These are phyloP conservation scores for Ophiostoma himal-ulmi DNA, from an alignment of 2,329 filamentous ascomycete species.

Conservation along the genomic window DNA sequence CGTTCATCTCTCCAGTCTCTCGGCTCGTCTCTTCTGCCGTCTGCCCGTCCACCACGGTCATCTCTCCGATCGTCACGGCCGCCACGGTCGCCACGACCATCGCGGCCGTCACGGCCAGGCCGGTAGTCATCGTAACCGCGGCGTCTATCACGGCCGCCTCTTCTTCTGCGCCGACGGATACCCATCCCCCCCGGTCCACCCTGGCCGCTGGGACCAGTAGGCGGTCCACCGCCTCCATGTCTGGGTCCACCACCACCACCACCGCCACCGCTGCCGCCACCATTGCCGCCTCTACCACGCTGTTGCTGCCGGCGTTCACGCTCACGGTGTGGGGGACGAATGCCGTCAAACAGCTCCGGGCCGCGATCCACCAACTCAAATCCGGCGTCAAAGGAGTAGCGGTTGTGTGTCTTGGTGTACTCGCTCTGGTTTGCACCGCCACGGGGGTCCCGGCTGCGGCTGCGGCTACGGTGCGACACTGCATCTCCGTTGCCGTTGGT, in stretches of 20 bases:
- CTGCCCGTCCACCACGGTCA: conserved; percentile 29
- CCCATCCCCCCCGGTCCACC: conserved; percentile 20
- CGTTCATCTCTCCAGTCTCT: conserved; percentile 13
- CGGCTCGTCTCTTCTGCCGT: conserved; percentile 13
- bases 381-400: conserved; percentile 66
- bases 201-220: conserved; percentile 26
- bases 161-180: conserved; percentile 23
- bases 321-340: conserved; percentile 54
- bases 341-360: conserved; percentile 61
- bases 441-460: conserved; percentile 6
- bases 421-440: conserved; percentile 25
- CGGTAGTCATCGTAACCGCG: conserved; percentile 23
- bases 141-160: conserved; percentile 18
- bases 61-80: conserved; percentile 1
- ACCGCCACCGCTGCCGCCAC: conserved; percentile 29
- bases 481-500: background rate
- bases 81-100: background rate
- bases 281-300: background rate
- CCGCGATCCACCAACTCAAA: conserved; percentile 65
- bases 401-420: conserved; percentile 51
- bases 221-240: background rate
- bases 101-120: conserved; percentile 7
- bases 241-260: conserved; percentile 30
- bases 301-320: conserved; percentile 33
- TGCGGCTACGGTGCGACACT: background rate